phyloP scores from a whole-genome alignment of 31 red algal species.

The Odonthalia washingtoniensis region DNA sequence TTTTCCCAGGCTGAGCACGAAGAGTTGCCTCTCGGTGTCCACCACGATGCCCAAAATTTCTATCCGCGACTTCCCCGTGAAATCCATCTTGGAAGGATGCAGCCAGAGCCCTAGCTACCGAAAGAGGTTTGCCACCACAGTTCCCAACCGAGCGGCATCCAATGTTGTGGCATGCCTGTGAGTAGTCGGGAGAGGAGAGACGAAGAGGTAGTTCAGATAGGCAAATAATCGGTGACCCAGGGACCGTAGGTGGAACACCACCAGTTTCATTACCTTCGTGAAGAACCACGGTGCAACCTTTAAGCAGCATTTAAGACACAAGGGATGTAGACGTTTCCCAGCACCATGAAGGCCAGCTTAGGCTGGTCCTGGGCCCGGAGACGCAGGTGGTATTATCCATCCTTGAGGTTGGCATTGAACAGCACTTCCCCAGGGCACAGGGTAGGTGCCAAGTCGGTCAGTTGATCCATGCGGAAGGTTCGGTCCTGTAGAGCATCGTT shows the following conservation, averaged over 20 bases:
- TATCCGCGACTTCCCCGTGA: neutral
- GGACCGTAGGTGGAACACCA: conserved; percentile 19
- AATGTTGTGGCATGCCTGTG: neutral
- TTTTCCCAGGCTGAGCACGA: conserved; percentile 5
- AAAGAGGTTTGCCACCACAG: neutral
- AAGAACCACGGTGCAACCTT: conserved; percentile 33
- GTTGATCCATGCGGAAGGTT: conserved; percentile 40
- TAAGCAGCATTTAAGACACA: conserved; percentile 38
- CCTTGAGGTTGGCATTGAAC: conserved; percentile 48
- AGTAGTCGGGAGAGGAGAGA: neutral
- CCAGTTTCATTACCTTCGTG: conserved; percentile 38
- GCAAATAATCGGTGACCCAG: conserved; percentile 42
- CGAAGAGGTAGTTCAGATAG: conserved; percentile 48
- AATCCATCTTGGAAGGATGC: conserved; percentile 20
- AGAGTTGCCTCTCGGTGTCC: conserved; percentile 11
- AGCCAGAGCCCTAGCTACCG: conserved; percentile 18
- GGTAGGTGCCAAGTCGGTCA: conserved; percentile 32
- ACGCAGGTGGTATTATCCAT: conserved; percentile 46
- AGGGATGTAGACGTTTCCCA: conserved; percentile 13
- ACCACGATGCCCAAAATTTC: conserved; percentile 41
- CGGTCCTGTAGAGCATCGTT: conserved; percentile 11
- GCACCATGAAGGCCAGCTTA: conserved; percentile 40
- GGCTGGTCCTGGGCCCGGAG: neutral
- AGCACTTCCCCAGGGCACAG: conserved; percentile 31
- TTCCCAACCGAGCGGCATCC: conserved; percentile 9